Evolutionary conservation across 2,329 filamentous ascomycete species (phyloP).

Genomic region (Ceratocystis eucalypticola): DNA sequence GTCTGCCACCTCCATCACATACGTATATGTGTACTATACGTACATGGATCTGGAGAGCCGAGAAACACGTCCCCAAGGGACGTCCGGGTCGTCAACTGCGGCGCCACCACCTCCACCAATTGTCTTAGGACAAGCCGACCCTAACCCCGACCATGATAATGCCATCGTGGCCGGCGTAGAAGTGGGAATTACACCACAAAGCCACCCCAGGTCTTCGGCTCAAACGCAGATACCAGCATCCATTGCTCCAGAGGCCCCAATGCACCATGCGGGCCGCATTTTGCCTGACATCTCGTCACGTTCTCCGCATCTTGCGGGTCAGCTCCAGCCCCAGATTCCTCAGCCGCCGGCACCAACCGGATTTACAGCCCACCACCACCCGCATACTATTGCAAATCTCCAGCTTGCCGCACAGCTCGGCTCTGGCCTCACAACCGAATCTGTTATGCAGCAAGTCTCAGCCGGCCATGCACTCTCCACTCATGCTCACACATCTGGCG

Average conservation of each 20-base stretch:
- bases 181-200: neutral
- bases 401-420: neutral
- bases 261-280: conserved; percentile 27
- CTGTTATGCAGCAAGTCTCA: neutral
- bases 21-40: neutral
- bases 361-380: neutral
- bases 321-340: conserved; percentile 18
- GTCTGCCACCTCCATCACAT: too few relatives aligned
- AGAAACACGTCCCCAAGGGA: neutral
- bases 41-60: neutral
- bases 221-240: neutral
- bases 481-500: conserved; percentile 19
- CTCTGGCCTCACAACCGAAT: neutral
- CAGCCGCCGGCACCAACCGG: neutral
- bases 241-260: conserved; percentile 33
- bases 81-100: neutral
- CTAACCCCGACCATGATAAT: neutral
- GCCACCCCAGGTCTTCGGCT: neutral
- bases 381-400: neutral
- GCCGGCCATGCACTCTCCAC: neutral
- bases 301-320: conserved; percentile 37
- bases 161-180: neutral
- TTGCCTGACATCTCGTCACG: neutral
- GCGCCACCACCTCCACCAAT: neutral
- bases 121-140: neutral